Evolutionary conservation across 495 filamentous ascomycete genomes (phyloP).

Genomic region (Letharia columbiana): DNA sequence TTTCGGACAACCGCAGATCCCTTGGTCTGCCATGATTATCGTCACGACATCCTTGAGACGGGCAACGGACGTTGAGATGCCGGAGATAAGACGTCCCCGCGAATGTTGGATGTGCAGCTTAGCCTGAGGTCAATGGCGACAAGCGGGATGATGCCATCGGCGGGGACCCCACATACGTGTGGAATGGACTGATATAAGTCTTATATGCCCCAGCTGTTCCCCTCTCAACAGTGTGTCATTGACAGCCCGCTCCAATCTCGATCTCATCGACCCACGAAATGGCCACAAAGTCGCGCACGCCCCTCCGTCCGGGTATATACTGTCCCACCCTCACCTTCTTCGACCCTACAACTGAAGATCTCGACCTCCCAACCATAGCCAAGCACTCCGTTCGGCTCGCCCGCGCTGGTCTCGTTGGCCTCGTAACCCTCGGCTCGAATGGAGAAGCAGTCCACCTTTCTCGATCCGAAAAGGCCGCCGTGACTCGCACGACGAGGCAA

Average conservation of each 20-base stretch:
- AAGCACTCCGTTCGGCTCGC: background rate
- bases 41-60: background rate
- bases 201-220: too few relatives aligned
- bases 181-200: background rate
- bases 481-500: background rate
- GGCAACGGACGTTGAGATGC: background rate
- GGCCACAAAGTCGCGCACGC: background rate
- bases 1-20: too few relatives aligned
- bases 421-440: background rate
- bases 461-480: background rate
- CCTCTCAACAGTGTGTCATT: background rate
- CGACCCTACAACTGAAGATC: background rate
- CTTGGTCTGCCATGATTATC: background rate
- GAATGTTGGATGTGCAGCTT: background rate
- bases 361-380: background rate
- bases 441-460: background rate
- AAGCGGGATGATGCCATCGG: background rate
- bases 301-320: background rate
- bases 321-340: background rate
- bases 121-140: background rate
- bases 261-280: background rate
- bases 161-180: background rate
- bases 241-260: background rate
- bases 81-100: background rate
- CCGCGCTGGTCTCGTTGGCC: background rate